Base-by-base conservation (phyloP, 306 rosid genomes). In the Dalbergia cultrata region DNA sequence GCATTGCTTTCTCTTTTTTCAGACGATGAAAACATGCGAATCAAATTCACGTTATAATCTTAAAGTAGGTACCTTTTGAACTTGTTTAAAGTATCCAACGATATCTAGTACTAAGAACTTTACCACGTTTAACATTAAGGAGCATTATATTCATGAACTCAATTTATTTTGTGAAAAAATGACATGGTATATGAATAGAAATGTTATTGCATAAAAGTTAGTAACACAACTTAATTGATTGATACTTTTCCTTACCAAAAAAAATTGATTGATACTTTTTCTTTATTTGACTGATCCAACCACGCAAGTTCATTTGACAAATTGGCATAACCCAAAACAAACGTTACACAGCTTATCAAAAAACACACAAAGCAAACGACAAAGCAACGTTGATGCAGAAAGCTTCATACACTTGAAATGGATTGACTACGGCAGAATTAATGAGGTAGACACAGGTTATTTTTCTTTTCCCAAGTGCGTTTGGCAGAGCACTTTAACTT, bases 1-100 rank as follows among this genome's bases (percentile, higher is more conserved):
- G 54, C 54, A 52, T 11, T 7, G 39, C 60, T 63, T 35, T 14
- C 2, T 63, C 54, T 53, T 66, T 66, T 44, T 60, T 74, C n/a
- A 1, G n/a, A 21, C 47, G 8, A 63, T 2, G 26, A 59, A 22
- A 76, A 39, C 22, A 67, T 0, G 69, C 69, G 82, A 68, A 35
- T 67, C 75, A 56, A 7, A 39, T 13, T 67, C 44, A 17, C 34
- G 35, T 60, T 52, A 67, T 39, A 68, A 37, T 77, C 18, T 77
- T 54, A 67, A 54, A 56, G 73, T 37, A 5, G 39, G 22, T 68
- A 31, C 37, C 49, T 58, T 77, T 57, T 68, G 47, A 78, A 68
- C 22, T 67, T 78, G 66, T 68, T 76, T 13, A 2, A 9, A 26
- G n/a, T 44, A 59, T 69, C 62, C 22, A 8, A 17, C 45, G 67